Conservation (phyloP, 2,329 filamentous ascomycete species). For the Fusarium ramigenum region DNA sequence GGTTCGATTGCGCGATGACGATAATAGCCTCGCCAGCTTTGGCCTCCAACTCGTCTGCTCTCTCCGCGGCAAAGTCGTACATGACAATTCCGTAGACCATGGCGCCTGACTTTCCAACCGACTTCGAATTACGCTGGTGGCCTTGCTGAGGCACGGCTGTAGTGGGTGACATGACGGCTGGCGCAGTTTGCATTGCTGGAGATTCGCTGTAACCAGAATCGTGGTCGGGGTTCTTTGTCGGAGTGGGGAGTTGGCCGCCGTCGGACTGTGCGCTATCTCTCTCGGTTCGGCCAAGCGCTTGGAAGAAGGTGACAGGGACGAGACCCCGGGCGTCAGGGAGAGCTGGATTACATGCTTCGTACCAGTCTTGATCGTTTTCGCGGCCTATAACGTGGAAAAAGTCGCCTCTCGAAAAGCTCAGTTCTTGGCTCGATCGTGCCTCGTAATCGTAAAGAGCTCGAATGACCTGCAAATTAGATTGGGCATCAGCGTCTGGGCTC, state of each 20-base stretch:
- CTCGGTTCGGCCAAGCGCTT: conserved; percentile 90
- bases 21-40: conserved; percentile 97
- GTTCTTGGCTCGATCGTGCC: conserved; percentile 78
- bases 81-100: conserved; percentile 98
- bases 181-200: conserved; percentile 43
- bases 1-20: conserved; percentile 97
- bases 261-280: conserved; percentile 83
- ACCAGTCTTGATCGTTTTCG: conserved; percentile 96
- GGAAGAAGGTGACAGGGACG: conserved; percentile 94
- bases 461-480: conserved; percentile 74
- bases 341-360: conserved; percentile 96
- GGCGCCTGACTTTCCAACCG: conserved; percentile 69
- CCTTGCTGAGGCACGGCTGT: conserved; percentile 42
- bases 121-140: conserved; percentile 60
- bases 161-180: conserved; percentile 25
- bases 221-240: conserved; percentile 75
- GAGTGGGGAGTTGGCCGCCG: conserved; percentile 56
- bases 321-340: conserved; percentile 87
- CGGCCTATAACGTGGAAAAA: conserved; percentile 98
- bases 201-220: conserved; percentile 81
- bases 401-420: conserved; percentile 93
- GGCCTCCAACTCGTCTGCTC: conserved; percentile 95
- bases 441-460: conserved; percentile 95
- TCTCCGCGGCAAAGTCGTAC: conserved; percentile 95
- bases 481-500: conserved; percentile 32